Evolutionary conservation across 352 stramenopile species (phyloP).

Genomic region (Globisporangium spinosum): DNA sequence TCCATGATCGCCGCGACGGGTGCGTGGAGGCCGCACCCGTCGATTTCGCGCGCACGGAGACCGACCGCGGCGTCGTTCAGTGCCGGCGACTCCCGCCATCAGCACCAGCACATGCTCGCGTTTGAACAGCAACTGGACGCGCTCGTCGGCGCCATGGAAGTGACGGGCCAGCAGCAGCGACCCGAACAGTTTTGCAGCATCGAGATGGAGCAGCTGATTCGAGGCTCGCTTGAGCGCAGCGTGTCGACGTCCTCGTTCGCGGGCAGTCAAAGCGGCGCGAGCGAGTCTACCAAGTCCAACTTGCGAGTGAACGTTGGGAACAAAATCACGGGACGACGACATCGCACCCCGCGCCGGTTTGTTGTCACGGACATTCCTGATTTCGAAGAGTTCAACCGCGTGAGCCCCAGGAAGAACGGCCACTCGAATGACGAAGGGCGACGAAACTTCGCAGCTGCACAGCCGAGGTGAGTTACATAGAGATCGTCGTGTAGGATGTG

Average conservation of each 20-base stretch:
- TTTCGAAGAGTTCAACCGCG: slow-evolving; percentile 28
- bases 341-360: slow-evolving; percentile 57
- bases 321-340: slow-evolving; percentile 59
- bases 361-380: slow-evolving; percentile 69
- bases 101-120: slow-evolving; percentile 12
- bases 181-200: neutral
- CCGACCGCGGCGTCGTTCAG: slow-evolving; percentile 25
- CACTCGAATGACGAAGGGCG: neutral
- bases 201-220: slow-evolving; percentile 8
- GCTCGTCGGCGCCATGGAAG: slow-evolving; percentile 11
- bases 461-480: neutral
- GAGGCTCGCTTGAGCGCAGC: slow-evolving; percentile 12
- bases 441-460: neutral
- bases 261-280: slow-evolving; percentile 4
- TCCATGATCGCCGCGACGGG: slow-evolving; percentile 12
- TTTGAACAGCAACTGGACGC: slow-evolving; percentile 18
- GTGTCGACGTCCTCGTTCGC: slow-evolving; percentile 15
- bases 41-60: neutral
- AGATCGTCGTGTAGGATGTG: neutral
- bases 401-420: slow-evolving; percentile 1
- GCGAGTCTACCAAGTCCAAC: neutral
- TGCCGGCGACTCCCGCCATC: slow-evolving; percentile 16
- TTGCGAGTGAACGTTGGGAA: neutral
- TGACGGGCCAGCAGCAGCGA: slow-evolving; percentile 6
- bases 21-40: slow-evolving; percentile 4